phyloP scores from a whole-genome alignment of 140 eudicot genomes.

The Ambrosia hybrid region DNA sequence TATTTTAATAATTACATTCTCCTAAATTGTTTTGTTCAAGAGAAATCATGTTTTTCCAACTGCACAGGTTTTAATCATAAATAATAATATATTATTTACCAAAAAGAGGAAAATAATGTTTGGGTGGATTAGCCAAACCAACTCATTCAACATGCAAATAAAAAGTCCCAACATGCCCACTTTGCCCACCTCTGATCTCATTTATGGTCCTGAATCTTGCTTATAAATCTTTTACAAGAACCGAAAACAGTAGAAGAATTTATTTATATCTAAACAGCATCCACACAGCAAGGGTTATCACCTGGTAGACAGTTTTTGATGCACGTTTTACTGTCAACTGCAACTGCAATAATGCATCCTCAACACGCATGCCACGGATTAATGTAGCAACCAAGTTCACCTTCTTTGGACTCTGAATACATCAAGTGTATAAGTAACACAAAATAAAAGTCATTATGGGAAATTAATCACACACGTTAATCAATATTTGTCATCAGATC shows the following conservation, averaged over 20 bases:
- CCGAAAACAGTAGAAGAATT: neutral
- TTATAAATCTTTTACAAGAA: slow-evolving; percentile 2
- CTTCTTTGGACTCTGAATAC: slow-evolving; percentile 90
- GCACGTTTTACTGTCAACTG: slow-evolving; percentile 94
- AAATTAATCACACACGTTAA: neutral
- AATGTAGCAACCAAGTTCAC: slow-evolving; percentile 93
- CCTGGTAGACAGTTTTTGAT: slow-evolving; percentile 95
- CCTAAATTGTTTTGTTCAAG: neutral
- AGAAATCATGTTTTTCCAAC: no score
- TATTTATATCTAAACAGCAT: neutral
- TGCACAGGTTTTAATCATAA: no score
- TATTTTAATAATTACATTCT: neutral
- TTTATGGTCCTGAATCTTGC: neutral
- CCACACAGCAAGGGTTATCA: slow-evolving; percentile 22
- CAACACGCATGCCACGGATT: slow-evolving; percentile 98
- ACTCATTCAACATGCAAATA: no score
- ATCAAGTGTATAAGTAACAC: neutral
- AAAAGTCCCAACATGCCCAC: neutral
- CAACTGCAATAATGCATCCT: slow-evolving; percentile 95
- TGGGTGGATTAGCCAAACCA: no score
- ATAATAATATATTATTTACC: no score
- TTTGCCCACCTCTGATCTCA: neutral
- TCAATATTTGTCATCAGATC: no score
- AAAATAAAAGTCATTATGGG: neutral
- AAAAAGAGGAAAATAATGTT: no score